Evolutionary conservation across 768 basidiomycete species (phyloP).

Genomic region (Russula sp.): DNA sequence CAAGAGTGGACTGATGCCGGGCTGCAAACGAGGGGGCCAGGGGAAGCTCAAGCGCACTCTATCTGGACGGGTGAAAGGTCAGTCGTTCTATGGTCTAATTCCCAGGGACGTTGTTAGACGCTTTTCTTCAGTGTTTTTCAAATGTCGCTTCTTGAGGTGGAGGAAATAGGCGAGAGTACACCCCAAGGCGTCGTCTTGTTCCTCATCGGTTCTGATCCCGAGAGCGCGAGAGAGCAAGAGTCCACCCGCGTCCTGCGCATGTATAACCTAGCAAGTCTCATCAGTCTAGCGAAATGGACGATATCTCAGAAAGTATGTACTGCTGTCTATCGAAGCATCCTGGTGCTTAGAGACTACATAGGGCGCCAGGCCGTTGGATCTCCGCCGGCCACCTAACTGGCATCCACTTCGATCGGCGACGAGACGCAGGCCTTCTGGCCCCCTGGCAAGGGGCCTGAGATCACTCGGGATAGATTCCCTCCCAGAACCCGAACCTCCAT

Average conservation of each 20-base stretch:
- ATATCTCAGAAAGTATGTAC: slow-evolving; percentile 54
- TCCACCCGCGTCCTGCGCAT: slow-evolving; percentile 57
- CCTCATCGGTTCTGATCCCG: slow-evolving; percentile 60
- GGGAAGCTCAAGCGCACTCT: slow-evolving; percentile 58
- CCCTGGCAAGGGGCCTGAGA: slow-evolving; percentile 59
- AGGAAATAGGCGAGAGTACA: slow-evolving; percentile 47
- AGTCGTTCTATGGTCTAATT: slow-evolving; percentile 24
- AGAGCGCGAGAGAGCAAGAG: slow-evolving; percentile 52
- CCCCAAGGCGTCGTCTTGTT: slow-evolving; percentile 74
- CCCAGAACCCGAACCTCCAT: slow-evolving; percentile 26
- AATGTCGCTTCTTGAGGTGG: slow-evolving; percentile 65
- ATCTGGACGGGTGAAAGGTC: slow-evolving; percentile 81
- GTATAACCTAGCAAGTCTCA: slow-evolving; percentile 76
- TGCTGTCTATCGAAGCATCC: neutral
- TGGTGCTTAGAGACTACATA: slow-evolving; percentile 26
- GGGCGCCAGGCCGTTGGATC: slow-evolving; percentile 57
- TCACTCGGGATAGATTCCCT: slow-evolving; percentile 47
- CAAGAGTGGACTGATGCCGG: slow-evolving; percentile 52
- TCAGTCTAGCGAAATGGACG: slow-evolving; percentile 70
- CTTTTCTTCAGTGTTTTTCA: slow-evolving; percentile 55
- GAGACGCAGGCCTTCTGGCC: slow-evolving; percentile 48
- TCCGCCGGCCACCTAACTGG: slow-evolving; percentile 48
- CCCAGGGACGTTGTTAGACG: neutral
- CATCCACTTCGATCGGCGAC: slow-evolving; percentile 44
- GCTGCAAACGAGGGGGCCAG: slow-evolving; percentile 48